Percentiles rank a stretch among this genome's conserved stretches.
These are phyloP conservation scores for Dysphania ambrosioides DNA, from an alignment of 148 eudicot species.

Conservation along the genomic window DNA sequence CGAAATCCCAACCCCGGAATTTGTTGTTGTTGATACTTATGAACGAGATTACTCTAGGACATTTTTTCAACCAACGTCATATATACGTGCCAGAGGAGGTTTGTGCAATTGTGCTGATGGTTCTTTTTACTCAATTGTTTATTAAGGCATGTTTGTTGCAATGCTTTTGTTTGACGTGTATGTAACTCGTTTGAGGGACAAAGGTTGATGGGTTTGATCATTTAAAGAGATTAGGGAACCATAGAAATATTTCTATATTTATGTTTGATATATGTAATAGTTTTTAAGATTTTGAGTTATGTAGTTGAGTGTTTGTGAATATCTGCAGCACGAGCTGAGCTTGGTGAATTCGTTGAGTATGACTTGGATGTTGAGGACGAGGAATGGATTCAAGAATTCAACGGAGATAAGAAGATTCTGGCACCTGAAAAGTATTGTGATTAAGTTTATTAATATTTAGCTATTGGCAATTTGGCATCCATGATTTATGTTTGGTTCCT, in stretches of 20 bases:
- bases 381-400: slow-evolving; percentile 85
- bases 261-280: neutral
- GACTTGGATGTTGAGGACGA: slow-evolving; percentile 96
- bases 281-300: neutral
- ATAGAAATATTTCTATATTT: neutral
- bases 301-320: slow-evolving; percentile 11
- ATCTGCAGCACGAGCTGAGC: slow-evolving; percentile 77
- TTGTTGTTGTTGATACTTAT: slow-evolving; percentile 78
- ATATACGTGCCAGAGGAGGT: slow-evolving; percentile 97
- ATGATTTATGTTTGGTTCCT: slow-evolving; percentile 13
- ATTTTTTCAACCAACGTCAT: slow-evolving; percentile 77
- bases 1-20: slow-evolving; percentile 91
- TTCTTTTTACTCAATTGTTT: neutral
- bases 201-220: neutral
- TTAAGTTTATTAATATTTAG: neutral
- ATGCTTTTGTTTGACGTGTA: slow-evolving; percentile 1
- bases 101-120: slow-evolving; percentile 14
- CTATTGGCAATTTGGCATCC: neutral
- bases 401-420: slow-evolving; percentile 56
- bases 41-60: slow-evolving; percentile 89
- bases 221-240: neutral
- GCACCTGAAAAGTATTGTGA: slow-evolving; percentile 64
- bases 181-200: neutral
- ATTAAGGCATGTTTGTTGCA: slow-evolving; percentile 6
- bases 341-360: slow-evolving; percentile 95